phyloP scores from a whole-genome alignment of 1,284 basidiomycete genomes.

The Earliella scabrosa region DNA sequence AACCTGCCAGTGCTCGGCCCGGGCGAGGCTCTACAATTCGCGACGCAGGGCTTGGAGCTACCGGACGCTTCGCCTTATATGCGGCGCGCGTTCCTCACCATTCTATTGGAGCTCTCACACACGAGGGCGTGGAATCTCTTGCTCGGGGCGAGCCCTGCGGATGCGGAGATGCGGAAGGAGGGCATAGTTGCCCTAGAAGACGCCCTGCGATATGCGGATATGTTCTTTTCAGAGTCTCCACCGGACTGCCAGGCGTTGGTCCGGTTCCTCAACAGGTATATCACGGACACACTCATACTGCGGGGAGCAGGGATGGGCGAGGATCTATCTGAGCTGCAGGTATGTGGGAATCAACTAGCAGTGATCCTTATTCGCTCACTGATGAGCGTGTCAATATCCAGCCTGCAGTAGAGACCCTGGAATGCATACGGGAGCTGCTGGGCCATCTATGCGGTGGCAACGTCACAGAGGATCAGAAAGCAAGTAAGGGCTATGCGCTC shows the following conservation, averaged over 20 bases:
- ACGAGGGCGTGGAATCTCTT: background rate
- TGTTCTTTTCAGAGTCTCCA: background rate
- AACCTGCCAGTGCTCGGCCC: too few species aligned
- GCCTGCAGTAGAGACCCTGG: background rate
- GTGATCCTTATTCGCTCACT: too few species aligned
- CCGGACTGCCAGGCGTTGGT: background rate
- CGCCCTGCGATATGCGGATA: background rate
- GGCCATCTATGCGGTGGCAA: background rate
- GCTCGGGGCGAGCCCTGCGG: background rate
- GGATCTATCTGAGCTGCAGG: background rate
- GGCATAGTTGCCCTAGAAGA: too few species aligned
- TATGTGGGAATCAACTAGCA: too few species aligned
- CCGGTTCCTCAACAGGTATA: background rate
- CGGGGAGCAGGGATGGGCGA: background rate
- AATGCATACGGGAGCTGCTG: background rate
- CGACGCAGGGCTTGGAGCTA: background rate
- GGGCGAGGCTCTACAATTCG: background rate
- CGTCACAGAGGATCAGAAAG: background rate
- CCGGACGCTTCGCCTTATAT: background rate
- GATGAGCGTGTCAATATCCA: too few species aligned
- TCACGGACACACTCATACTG: background rate
- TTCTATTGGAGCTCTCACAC: background rate
- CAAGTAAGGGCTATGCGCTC: background rate
- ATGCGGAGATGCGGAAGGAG: background rate
- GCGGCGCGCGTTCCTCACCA: too few species aligned